Evolutionary conservation across 2,329 filamentous ascomycete genomes (phyloP).

Genomic region (Pseudovirgaria hyperparasitica): DNA sequence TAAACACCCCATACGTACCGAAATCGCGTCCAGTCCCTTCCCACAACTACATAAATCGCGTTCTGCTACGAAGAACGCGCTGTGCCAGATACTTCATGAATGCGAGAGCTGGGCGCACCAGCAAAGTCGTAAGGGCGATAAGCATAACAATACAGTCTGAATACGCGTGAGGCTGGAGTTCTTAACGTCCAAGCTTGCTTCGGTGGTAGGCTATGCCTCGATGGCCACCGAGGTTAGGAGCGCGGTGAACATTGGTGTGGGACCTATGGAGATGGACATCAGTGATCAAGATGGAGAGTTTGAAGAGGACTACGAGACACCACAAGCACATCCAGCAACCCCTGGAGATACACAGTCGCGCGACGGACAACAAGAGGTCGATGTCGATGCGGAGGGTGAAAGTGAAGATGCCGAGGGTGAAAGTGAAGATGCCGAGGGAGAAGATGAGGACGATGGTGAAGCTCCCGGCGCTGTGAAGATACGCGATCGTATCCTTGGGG

Average conservation of each 20-base stretch:
- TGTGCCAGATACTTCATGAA: too few species aligned
- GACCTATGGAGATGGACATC: constrained; percentile 20
- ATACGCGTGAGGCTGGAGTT: constrained; percentile 11
- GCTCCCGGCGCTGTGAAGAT: constrained; percentile 30
- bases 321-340: too few species aligned
- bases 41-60: too few species aligned
- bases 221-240: constrained; percentile 27
- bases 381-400: constrained; percentile 26
- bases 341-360: constrained; percentile 1
- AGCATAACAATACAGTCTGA: too few species aligned
- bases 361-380: constrained; percentile 16
- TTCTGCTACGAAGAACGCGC: too few species aligned
- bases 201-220: constrained; percentile 25
- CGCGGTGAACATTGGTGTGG: constrained; percentile 21
- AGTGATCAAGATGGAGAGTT: constrained; percentile 26
- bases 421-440: constrained; percentile 35
- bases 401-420: constrained; percentile 41
- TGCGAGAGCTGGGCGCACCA: too few species aligned
- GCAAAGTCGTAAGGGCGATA: too few species aligned
- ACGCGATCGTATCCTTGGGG: constrained; percentile 12
- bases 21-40: too few species aligned
- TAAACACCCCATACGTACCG: too few species aligned
- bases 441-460: constrained; percentile 33
- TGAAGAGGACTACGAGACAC: constrained; percentile 22
- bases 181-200: constrained; percentile 21